Evolutionary conservation across 1,139 yeast species (phyloP).

Genomic region (Candida sojae): DNA sequence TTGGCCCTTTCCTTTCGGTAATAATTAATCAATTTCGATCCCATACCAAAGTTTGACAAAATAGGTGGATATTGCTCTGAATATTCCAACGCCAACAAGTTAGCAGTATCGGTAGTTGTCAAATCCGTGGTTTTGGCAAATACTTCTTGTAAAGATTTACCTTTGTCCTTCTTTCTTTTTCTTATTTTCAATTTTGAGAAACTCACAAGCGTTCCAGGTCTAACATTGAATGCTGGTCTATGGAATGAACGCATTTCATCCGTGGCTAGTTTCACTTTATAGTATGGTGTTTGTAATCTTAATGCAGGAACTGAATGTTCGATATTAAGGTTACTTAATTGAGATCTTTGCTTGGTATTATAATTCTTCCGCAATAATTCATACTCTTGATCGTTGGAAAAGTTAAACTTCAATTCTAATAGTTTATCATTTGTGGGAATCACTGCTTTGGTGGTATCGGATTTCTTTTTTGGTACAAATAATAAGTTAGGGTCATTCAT

Average conservation of each 20-base stretch:
- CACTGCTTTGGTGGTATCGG: constrained; percentile 29
- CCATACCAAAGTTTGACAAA: constrained; percentile 92
- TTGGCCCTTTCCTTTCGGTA: constrained; percentile 83
- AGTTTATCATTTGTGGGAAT: constrained; percentile 53
- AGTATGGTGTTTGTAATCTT: constrained; percentile 87
- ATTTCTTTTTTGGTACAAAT: constrained; percentile 51
- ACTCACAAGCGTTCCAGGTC: constrained; percentile 76
- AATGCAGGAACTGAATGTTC: constrained; percentile 92
- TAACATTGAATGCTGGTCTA: constrained; percentile 70
- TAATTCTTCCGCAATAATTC: constrained; percentile 82
- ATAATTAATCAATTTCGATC: constrained; percentile 88
- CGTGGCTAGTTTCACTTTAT: constrained; percentile 73
- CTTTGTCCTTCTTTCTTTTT: constrained; percentile 87
- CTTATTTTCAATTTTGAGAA: constrained; percentile 79
- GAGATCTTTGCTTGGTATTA: constrained; percentile 89
- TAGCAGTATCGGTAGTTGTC: constrained; percentile 81
- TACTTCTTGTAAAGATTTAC: constrained; percentile 74
- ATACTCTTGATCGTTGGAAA: constrained; percentile 87
- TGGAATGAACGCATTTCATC: constrained; percentile 79
- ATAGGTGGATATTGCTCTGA: constrained; percentile 88
- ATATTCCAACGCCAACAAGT: constrained; percentile 79
- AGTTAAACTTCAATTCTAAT: constrained; percentile 62
- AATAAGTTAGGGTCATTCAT: constrained; percentile 85
- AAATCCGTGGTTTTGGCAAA: constrained; percentile 73
- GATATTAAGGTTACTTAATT: constrained; percentile 85